Conservation (phyloP, 257 asterid genomes). For the Solanum paucissectum region DNA sequence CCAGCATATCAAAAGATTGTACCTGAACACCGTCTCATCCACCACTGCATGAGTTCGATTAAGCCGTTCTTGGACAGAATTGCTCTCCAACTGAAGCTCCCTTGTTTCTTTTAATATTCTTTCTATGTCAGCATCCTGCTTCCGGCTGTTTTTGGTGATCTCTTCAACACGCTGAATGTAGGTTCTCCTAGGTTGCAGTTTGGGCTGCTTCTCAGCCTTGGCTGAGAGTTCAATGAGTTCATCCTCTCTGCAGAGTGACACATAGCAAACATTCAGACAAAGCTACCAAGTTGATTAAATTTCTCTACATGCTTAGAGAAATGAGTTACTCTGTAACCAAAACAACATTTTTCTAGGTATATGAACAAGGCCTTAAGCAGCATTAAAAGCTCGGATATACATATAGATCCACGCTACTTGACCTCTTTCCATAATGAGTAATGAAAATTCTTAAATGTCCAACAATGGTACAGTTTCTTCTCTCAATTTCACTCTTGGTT, state of each 20-base stretch:
- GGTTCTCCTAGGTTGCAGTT: constrained; percentile 40
- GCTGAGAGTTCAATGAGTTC: constrained; percentile 35
- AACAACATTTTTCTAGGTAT: neutral
- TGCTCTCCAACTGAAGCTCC: constrained; percentile 82
- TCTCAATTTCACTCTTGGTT: neutral
- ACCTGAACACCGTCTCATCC: constrained; percentile 69
- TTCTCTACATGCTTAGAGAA: neutral
- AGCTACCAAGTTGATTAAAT: neutral
- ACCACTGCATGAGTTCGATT: constrained; percentile 59
- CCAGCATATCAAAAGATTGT: neutral
- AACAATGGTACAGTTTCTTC: neutral
- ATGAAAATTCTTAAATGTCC: neutral
- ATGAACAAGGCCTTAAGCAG: neutral
- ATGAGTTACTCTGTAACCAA: neutral
- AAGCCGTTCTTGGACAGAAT: constrained; percentile 70
- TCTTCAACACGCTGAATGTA: constrained; percentile 57
- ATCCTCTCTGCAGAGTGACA: constrained; percentile 39
- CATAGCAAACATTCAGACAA: neutral
- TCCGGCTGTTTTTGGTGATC: constrained; percentile 77
- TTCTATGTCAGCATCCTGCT: constrained; percentile 65
- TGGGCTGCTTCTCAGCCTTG: constrained; percentile 49
- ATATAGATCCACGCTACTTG: neutral
- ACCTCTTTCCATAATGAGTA: neutral
- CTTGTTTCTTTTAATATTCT: constrained; percentile 65
- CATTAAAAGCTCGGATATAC: neutral